These are phyloP conservation scores for Chamaecyparis obtusa DNA, from an alignment of 75 land plant species.

Conservation along the genomic window DNA sequence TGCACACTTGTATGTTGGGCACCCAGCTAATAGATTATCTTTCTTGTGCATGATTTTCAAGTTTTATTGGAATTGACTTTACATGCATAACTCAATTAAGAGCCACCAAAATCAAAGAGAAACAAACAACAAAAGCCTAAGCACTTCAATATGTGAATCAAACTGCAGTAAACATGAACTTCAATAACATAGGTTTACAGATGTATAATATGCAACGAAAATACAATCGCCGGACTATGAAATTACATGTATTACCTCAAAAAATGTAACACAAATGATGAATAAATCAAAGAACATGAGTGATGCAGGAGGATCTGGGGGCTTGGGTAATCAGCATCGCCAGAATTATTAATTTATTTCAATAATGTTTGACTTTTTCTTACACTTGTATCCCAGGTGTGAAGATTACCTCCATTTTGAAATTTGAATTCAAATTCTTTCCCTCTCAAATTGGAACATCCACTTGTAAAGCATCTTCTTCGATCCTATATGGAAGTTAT, in stretches of 20 bases:
- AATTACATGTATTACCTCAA: neutral
- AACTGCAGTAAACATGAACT: neutral
- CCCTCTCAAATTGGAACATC: too few relatives aligned
- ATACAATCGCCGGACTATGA: neutral
- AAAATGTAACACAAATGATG: neutral
- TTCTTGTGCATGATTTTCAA: neutral
- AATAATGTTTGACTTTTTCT: too few relatives aligned
- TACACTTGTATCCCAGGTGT: too few relatives aligned
- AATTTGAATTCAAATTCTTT: too few relatives aligned
- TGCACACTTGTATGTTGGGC: neutral
- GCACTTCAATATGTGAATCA: neutral
- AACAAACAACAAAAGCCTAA: conserved; percentile 1
- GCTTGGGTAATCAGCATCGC: too few relatives aligned
- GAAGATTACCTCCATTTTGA: too few relatives aligned
- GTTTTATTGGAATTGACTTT: neutral
- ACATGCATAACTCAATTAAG: neutral
- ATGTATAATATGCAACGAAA: neutral
- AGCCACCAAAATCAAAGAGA: neutral
- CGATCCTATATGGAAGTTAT: too few relatives aligned
- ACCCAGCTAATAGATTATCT: neutral
- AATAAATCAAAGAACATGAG: conserved; percentile 4
- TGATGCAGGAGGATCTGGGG: neutral
- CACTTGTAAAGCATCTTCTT: too few relatives aligned
- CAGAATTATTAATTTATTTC: too few relatives aligned
- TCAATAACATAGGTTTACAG: neutral